These are phyloP conservation scores for Ganoderma lucidum DNA, from an alignment of 1,284 basidiomycete genomes.

Conservation along the genomic window DNA sequence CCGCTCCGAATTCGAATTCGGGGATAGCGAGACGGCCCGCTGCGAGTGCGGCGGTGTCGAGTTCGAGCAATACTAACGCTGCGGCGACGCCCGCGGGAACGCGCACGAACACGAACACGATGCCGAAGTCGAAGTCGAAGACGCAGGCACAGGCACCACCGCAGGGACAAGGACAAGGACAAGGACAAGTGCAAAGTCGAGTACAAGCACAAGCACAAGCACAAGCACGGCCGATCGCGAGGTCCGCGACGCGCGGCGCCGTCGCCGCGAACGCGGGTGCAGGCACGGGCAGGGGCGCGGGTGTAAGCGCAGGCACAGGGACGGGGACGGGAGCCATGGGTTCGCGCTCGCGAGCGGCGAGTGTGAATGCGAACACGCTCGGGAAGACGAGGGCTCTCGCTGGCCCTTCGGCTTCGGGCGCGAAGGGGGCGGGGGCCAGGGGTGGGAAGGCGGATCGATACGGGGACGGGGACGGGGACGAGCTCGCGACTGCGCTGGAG, in stretches of 20 bases:
- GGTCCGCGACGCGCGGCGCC: neutral
- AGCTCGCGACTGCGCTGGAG: slow-evolving; percentile 21
- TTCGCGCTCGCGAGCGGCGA: slow-evolving; percentile 19
- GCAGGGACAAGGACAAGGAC: neutral
- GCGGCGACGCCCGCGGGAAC: neutral
- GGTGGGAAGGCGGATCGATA: neutral
- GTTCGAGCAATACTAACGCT: neutral
- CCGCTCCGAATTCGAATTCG: slow-evolving; percentile 11
- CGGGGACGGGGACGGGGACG: slow-evolving; percentile 7
- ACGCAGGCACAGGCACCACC: slow-evolving; percentile 3
- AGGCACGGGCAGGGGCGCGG: neutral
- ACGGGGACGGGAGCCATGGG: neutral
- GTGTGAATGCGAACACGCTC: slow-evolving; percentile 5
- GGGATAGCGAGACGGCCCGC: slow-evolving; percentile 14
- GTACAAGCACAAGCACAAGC: neutral
- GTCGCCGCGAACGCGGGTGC: neutral
- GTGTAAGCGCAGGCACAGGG: slow-evolving; percentile 3
- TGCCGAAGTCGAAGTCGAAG: neutral
- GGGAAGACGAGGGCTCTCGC: neutral
- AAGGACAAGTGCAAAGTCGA: too few relatives aligned
- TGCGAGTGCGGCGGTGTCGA: slow-evolving; percentile 2
- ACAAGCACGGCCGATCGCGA: slow-evolving; percentile 4
- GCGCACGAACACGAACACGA: neutral
- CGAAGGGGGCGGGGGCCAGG: neutral
- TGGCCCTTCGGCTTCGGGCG: neutral